Base-by-base conservation (phyloP, 306 rosid species). In the Ormosia emarginata region DNA sequence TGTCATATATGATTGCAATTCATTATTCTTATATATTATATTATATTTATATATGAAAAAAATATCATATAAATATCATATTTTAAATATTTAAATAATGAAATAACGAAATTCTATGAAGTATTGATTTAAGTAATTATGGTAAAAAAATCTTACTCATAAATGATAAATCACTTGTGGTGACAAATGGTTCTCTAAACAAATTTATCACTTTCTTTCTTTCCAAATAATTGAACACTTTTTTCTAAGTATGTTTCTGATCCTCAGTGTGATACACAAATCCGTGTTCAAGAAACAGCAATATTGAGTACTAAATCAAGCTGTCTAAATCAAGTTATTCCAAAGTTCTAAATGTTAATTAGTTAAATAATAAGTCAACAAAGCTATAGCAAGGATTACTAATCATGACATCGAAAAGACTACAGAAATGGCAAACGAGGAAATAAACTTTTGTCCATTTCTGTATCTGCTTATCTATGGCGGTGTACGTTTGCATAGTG, bases 381-480 rank as follows among this genome's bases (percentile, higher is more conserved):
- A 46, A 14, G 79, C 41, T 33, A 49, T 63, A 64, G 39, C 63
- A 6, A 63, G 73, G 50, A 69, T 44, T 43, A 50, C 72, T 56
- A 74, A 84, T 65, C 65, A 44, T 66, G 84, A 73, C 67, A 15
- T 73, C 1, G 84, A 79, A 84, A 79, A 73, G 73, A 79, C 80
- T 10, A 30, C 18, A 75, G 73, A 63, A 78, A 78, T 46, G 52
- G 71, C 17, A 65, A 63, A 13, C 0, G 4, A 13, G 47, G 41
- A 77, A 82, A 83, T 40, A 53, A 17, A 43, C 67, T 52, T 78
- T 83, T 64, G 70, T 78, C 77, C 77, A 79, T 58, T 73, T 84
- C 74, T 52, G 67, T 56, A 72, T 66, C 12, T 41, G 75, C 58
- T 65, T 11, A 52, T 52, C 74, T 43, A 15, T 24, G 34, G 63